A percentile compares a stretch with the other conserved stretches of the same genome.
Evolutionary conservation across 306 rosid genomes (phyloP).

Genomic region (Ammopiptanthus mongolicus): DNA sequence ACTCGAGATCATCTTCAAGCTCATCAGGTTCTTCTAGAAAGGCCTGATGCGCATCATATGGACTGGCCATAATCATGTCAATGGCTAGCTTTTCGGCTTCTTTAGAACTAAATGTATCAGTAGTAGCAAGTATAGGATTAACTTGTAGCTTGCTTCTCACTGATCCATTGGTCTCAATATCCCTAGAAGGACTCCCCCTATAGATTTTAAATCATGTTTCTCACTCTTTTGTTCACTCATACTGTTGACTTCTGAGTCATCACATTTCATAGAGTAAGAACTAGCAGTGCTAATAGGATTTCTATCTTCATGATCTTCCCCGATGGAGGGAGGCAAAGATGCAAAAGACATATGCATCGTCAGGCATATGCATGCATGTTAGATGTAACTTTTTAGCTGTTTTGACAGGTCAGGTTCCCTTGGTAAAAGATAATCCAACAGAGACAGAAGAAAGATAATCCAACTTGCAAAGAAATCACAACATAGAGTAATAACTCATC

Average conservation of each 20-base stretch:
- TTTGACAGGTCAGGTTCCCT: no score
- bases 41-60: constrained; percentile 45
- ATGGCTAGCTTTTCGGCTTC: constrained; percentile 62
- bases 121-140: constrained; percentile 11
- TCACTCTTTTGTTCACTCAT: constrained; percentile 29
- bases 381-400: no score
- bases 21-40: constrained; percentile 65
- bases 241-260: constrained; percentile 30
- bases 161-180: constrained; percentile 40
- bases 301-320: constrained; percentile 46
- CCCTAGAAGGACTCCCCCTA: constrained; percentile 35
- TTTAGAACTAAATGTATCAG: constrained; percentile 40
- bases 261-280: constrained; percentile 35
- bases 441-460: no score
- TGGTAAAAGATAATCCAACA: no score
- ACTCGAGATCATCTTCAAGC: constrained; percentile 64
- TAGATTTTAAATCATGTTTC: constrained; percentile 36
- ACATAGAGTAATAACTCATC: no score
- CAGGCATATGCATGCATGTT: no score
- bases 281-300: constrained; percentile 34
- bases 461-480: no score
- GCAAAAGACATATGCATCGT: no score
- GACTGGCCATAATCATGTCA: constrained; percentile 53
- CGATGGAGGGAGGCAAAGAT: constrained; percentile 24
- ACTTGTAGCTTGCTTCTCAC: constrained; percentile 25